Base-by-base conservation (phyloP, 345 rosid species). In the Clausena lansium region DNA sequence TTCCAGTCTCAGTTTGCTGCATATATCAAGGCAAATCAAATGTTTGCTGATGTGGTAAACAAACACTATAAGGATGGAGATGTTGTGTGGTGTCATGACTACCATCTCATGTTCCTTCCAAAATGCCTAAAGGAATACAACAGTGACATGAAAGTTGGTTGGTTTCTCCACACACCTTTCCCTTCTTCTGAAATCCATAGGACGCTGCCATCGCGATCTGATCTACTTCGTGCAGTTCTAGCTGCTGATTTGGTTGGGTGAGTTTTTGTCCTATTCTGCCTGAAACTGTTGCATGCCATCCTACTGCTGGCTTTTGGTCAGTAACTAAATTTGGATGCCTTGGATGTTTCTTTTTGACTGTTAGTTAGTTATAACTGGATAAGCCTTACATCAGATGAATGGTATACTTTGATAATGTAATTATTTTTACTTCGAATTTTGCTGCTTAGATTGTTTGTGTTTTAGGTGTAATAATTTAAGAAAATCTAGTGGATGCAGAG, bases 1-100 rank as follows among this genome's bases (percentile, higher is more conserved):
- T 97, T 97, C 77, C 98, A 97, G 88, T 94, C 99, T 39, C 99
- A 97, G 67, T 94, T 97, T 83, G 90, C 85, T 85, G 98, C 99
- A 35, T 97, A 97, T 84, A 93, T 89, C 89, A 94, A 91, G 82
- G 99, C 99, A 70, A 97, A 97, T 82, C 87, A 93, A 84, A 97
- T 97, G 99, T 94, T 94, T 83, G 99, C 99, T 79, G 96, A 91
- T 67, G 99, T 97, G 78, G 99, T 97, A 22, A 93, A 91, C 62
- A 70, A 86, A 82, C 98, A 97, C 71, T 97, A 97, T 74, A 95
- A 94, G 85, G 98, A 94, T 47, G 99, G 98, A 74, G 99, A 94
- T 86, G 98, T 97, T 71, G 99, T 97, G 33, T 97, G 99, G 99
- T 97, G 99, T 87, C 99, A 97, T 85, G 99, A 97, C 78, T 97